Evolutionary conservation across 2,329 filamentous ascomycete species (phyloP).

Genomic region (Ophiostoma pallidulum): DNA sequence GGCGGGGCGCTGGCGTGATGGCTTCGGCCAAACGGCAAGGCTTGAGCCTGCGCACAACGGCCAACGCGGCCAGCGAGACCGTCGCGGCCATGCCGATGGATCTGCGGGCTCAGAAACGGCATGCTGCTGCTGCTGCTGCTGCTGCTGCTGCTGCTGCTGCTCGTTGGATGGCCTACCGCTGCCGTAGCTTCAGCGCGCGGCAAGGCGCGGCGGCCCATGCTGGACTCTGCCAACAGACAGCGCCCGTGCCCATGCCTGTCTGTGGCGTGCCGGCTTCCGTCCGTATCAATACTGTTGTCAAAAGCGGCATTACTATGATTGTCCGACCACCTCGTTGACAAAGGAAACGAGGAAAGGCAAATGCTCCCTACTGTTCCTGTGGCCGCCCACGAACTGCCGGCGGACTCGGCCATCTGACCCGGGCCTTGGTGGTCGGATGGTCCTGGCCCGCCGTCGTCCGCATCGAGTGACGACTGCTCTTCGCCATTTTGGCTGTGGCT

Average conservation of each 20-base stretch:
- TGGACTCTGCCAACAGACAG: too few species aligned
- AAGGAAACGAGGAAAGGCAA: background rate
- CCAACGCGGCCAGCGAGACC: background rate
- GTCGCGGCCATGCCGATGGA: background rate
- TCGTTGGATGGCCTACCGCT: background rate
- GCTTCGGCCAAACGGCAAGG: background rate
- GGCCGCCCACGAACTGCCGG: conserved; percentile 1
- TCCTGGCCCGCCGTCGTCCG: background rate
- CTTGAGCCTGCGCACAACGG: background rate
- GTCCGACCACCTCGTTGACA: background rate
- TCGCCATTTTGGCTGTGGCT: background rate
- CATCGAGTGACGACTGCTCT: background rate
- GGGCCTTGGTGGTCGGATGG: conserved; percentile 2
- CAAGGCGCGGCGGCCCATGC: background rate
- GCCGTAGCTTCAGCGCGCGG: background rate
- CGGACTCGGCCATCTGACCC: conserved; percentile 2
- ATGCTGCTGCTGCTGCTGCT: too few species aligned
- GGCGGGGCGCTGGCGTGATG: background rate
- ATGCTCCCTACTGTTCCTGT: conserved; percentile 5
- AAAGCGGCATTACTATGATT: conserved; percentile 1
- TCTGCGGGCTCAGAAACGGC: too few species aligned
- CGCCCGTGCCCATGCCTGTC: background rate
- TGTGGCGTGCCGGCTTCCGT: background rate
- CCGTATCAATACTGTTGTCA: conserved; percentile 1
- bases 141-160: too few species aligned